These are phyloP conservation scores for Linum tenue DNA, from an alignment of 345 rosid genomes.

Conservation along the genomic window DNA sequence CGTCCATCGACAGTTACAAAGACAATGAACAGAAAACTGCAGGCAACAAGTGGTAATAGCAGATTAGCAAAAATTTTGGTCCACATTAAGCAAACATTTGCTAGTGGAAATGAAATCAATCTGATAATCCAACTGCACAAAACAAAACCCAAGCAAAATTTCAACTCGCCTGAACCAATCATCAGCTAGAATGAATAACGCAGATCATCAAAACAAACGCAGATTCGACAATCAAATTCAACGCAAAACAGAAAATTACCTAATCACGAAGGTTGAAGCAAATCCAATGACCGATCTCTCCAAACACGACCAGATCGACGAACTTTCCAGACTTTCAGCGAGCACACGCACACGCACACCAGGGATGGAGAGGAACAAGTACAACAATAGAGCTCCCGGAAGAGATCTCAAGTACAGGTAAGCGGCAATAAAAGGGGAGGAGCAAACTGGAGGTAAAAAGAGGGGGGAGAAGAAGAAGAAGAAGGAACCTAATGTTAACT, in stretches of 20 bases:
- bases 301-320: neutral
- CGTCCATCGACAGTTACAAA: slow-evolving; percentile 30
- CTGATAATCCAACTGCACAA: too few species aligned
- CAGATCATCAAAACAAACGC: neutral
- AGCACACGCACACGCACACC: neutral
- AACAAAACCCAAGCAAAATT: too few species aligned
- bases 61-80: neutral
- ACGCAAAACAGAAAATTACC: neutral
- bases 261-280: neutral
- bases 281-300: neutral
- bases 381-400: neutral
- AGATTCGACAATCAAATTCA: neutral
- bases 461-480: neutral
- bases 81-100: too few species aligned
- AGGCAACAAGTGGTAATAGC: slow-evolving; percentile 7
- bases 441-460: neutral
- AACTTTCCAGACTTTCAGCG: neutral
- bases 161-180: too few species aligned
- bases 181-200: neutral
- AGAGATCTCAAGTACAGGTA: slow-evolving; percentile 1
- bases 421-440: neutral
- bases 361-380: neutral
- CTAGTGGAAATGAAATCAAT: too few species aligned
- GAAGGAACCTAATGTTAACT: slow-evolving; percentile 43
- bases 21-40: neutral